Base-by-base conservation (phyloP, 2,329 filamentous ascomycete genomes). In the Ophiostoma quercus region DNA sequence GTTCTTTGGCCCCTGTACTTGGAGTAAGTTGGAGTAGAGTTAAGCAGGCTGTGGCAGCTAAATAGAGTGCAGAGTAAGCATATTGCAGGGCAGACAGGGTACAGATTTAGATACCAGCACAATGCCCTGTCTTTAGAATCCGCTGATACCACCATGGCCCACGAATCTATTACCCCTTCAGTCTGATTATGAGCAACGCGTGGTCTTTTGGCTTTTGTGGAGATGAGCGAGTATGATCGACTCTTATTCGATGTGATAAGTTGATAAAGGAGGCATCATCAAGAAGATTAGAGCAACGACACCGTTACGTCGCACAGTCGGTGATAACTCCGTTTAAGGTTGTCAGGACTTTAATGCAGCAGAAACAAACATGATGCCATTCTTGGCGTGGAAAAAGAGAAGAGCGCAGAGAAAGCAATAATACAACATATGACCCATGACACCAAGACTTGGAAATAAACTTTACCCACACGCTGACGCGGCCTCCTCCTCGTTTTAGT, bases 381-480 rank as follows among this genome's bases (percentile, higher is more conserved):
- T n/a, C 57, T 29, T 62, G 57, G 57, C 57, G 57, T 62, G 12
- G 25, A 32, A 63, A 34, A 32, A 34, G 9, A 32, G 14, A 62
- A 19, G 11, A 14, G n/a, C 37, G 7, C 19, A 63, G 12, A 41
- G 39, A 41, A 41, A 41, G 39, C 12, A 32, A 8, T 32, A 29
- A 62, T 3, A 62, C n/a, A 54, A 14, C 6, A 57, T 25, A 51
- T 51, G 16, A 9, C 7, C 47, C 2, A 29, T 9, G 25, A 25
- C n/a, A 25, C 22, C 57, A 62, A 62, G 22, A 62, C 51, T 25
- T 47, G 43, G n/a, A 62, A 62, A 63, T 37, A 63, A 34, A 37
- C 60, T 37, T 37, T 63, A 43, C 67, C 54, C 34, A 67, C 68
- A 71, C 69, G 72, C 72, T 73, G 71, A 73, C 72, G 72, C 72